Percentiles rank a stretch among this genome's conserved stretches.
Evolutionary conservation across 2,329 filamentous ascomycete genomes (phyloP).

Genomic region (Aspergillus luchuensis): DNA sequence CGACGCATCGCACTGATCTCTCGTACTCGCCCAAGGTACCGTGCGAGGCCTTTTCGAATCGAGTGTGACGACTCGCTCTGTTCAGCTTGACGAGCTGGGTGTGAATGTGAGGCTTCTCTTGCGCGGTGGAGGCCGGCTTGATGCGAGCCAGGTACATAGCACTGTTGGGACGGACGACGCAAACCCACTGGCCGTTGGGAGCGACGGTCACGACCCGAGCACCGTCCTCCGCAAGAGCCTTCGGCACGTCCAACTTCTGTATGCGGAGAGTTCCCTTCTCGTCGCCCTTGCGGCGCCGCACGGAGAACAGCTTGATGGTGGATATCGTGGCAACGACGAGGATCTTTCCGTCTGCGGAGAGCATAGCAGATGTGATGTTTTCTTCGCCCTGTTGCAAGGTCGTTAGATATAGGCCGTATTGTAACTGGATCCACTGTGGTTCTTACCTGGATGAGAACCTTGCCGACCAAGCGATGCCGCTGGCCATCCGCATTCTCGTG

Average conservation of each 20-base stretch:
- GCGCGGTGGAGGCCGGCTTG: conserved; percentile 40
- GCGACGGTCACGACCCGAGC: conserved; percentile 65
- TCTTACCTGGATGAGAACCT: conserved; percentile 58
- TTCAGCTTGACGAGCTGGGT: conserved; percentile 48
- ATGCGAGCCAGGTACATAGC: conserved; percentile 58
- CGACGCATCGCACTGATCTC: conserved; percentile 69
- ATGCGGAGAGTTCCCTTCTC: conserved; percentile 66
- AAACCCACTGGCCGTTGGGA: conserved; percentile 50
- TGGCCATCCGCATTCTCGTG: conserved; percentile 45
- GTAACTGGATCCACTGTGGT: not conserved
- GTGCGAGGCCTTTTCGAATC: conserved; percentile 55
- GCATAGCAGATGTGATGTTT: conserved; percentile 73
- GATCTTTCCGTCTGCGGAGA: conserved; percentile 71
- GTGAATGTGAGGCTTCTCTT: conserved; percentile 46
- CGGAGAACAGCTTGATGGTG: conserved; percentile 75
- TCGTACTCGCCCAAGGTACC: conserved; percentile 76
- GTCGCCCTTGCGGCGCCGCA: conserved; percentile 57
- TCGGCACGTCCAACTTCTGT: conserved; percentile 67
- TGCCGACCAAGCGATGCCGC: conserved; percentile 60
- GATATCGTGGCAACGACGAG: conserved; percentile 75
- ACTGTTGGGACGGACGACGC: conserved; percentile 61
- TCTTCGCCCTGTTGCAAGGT: conserved; percentile 64
- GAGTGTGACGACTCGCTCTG: conserved; percentile 36
- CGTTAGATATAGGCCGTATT: conserved; percentile 9
- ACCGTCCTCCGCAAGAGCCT: conserved; percentile 59